Conservation (phyloP, 2,329 filamentous ascomycete species). For the Trichoderma asperellum region DNA sequence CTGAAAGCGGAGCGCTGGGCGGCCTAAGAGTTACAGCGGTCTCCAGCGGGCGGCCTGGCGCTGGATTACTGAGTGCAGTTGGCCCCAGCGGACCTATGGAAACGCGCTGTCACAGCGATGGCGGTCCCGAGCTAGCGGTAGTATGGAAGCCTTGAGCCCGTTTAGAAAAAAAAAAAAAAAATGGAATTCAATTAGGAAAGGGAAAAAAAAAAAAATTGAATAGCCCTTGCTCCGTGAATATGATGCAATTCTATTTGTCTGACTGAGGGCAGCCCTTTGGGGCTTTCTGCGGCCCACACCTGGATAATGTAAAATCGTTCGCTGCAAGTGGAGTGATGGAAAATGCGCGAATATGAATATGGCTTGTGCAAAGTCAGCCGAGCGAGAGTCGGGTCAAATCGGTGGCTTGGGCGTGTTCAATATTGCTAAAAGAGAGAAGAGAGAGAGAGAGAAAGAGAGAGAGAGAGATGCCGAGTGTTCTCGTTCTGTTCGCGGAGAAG, state of each 20-base stretch:
- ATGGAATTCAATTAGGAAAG: not conserved
- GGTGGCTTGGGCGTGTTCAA: constrained; percentile 3
- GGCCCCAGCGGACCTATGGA: constrained; percentile 23
- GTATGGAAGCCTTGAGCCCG: not conserved
- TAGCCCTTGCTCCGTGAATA: constrained; percentile 4
- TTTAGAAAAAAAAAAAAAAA: not conserved
- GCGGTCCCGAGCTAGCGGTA: constrained; percentile 23
- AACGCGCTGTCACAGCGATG: constrained; percentile 18
- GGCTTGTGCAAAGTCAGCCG: constrained; percentile 19
- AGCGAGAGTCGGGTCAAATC: constrained; percentile 23
- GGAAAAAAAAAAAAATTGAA: not conserved
- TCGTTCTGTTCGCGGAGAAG: not conserved
- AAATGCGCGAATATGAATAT: constrained; percentile 30
- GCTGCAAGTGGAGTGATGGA: constrained; percentile 19
- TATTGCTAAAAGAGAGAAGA: not conserved
- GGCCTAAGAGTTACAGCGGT: constrained; percentile 22
- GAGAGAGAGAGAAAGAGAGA: not conserved
- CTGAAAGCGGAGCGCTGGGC: constrained; percentile 24
- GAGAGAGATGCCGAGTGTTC: not conserved
- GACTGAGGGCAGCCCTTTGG: constrained; percentile 17
- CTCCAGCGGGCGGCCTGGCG: constrained; percentile 9
- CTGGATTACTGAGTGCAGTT: constrained; percentile 24
- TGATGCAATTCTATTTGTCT: constrained; percentile 11
- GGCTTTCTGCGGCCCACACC: constrained; percentile 25
- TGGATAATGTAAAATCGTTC: constrained; percentile 16